Conservation (phyloP, 768 basidiomycete species). For the Pleurotus ostreatus region DNA sequence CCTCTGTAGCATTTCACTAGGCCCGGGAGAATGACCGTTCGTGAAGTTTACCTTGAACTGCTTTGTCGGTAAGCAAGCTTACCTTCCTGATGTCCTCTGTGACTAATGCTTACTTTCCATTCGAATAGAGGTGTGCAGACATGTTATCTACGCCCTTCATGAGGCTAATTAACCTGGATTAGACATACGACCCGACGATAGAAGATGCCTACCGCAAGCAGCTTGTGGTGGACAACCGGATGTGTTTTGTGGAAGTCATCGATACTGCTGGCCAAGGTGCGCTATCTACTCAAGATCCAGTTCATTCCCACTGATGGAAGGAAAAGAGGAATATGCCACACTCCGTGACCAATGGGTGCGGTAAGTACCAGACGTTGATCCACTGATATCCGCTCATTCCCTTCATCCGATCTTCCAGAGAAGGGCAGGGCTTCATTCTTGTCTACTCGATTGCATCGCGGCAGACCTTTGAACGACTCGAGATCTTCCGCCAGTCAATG, state of each 20-base stretch:
- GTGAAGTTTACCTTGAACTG: slow-evolving; percentile 89
- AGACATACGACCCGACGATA: slow-evolving; percentile 99
- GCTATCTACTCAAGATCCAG: slow-evolving; percentile 19
- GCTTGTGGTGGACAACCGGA: slow-evolving; percentile 88
- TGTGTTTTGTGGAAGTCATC: slow-evolving; percentile 95
- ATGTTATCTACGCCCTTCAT: slow-evolving; percentile 2
- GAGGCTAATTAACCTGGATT: slow-evolving; percentile 13
- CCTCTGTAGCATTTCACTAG: slow-evolving; percentile 5
- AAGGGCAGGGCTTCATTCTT: slow-evolving; percentile 96
- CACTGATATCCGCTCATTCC: slow-evolving; percentile 8
- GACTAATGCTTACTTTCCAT: slow-evolving; percentile 7
- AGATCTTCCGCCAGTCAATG: slow-evolving; percentile 89
- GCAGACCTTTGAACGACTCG: slow-evolving; percentile 85
- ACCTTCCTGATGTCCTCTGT: background rate
- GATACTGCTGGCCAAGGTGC: slow-evolving; percentile 96
- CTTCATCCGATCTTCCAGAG: slow-evolving; percentile 40
- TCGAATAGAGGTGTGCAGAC: slow-evolving; percentile 47
- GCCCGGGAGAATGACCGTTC: slow-evolving; percentile 8
- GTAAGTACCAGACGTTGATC: slow-evolving; percentile 42
- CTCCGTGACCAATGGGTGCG: slow-evolving; percentile 97
- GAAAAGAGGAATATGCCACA: slow-evolving; percentile 91
- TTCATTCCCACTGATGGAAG: slow-evolving; percentile 9
- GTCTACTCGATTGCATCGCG: slow-evolving; percentile 97
- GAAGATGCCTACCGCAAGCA: slow-evolving; percentile 97
- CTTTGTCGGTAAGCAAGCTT: slow-evolving; percentile 75